Conservation (phyloP, 176 grass and related monocot species). For the Aegilops umbellulata region DNA sequence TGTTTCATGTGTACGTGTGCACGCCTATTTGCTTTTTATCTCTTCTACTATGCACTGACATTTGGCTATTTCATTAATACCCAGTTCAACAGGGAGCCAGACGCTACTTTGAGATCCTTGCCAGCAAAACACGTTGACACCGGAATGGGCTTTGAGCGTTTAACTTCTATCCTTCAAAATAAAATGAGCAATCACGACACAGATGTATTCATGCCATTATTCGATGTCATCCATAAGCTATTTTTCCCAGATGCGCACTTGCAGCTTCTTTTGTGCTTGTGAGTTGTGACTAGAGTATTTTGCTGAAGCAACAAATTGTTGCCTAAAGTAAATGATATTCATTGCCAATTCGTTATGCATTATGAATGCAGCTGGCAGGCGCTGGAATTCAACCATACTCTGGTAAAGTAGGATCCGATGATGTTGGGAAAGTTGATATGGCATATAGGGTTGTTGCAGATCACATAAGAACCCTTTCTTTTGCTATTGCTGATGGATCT, state of each 20-base stretch:
- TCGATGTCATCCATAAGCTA: constrained; percentile 88
- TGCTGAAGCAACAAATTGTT: background rate
- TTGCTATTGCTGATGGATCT: constrained; percentile 92
- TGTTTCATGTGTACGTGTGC: no score
- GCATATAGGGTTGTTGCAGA: constrained; percentile 96
- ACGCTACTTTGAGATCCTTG: constrained; percentile 71
- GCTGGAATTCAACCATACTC: constrained; percentile 56
- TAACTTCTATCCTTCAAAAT: constrained; percentile 90
- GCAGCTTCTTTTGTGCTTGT: constrained; percentile 5
- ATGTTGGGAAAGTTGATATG: constrained; percentile 82
- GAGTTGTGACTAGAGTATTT: no score
- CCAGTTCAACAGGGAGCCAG: constrained; percentile 86
- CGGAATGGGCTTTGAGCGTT: constrained; percentile 84
- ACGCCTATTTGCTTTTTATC: no score
- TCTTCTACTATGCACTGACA: background rate
- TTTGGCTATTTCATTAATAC: constrained; percentile 2
- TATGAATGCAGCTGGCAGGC: constrained; percentile 44
- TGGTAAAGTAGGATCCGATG: constrained; percentile 64
- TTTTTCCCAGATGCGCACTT: background rate
- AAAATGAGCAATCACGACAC: constrained; percentile 99
- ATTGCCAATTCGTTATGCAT: constrained; percentile 17
- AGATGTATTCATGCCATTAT: constrained; percentile 80
- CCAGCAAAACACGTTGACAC: constrained; percentile 98
- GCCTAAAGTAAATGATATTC: background rate
- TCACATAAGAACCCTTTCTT: constrained; percentile 90